Evolutionary conservation across 768 basidiomycete species (phyloP).

Genomic region (Leccinum aurantiacum): DNA sequence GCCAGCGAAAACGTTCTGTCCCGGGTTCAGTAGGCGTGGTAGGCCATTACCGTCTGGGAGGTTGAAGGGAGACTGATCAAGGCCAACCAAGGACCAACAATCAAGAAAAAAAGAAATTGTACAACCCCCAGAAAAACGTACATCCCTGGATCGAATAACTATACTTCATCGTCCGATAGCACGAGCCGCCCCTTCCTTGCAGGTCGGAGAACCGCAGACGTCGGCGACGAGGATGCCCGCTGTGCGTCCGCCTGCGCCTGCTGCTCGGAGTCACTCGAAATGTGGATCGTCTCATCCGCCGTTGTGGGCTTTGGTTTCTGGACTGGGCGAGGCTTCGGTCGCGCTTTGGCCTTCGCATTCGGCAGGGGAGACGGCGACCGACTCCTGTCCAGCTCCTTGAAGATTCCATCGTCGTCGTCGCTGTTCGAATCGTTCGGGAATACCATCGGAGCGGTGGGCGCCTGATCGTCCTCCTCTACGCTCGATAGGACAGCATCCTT

Average conservation of each 20-base stretch:
- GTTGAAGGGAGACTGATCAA: conserved; percentile 9
- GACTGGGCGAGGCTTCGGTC: conserved; percentile 42
- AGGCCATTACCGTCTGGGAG: background rate
- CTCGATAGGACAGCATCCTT: conserved; percentile 49
- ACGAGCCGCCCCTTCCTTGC: conserved; percentile 33
- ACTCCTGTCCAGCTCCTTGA: conserved; percentile 22
- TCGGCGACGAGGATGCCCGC: background rate
- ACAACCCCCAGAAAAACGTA: conserved; percentile 10
- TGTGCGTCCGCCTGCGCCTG: background rate
- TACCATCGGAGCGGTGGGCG: conserved; percentile 12
- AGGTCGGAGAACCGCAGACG: conserved; percentile 13
- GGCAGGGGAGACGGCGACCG: conserved; percentile 25
- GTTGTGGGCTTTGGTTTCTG: conserved; percentile 31
- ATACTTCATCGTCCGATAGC: conserved; percentile 40
- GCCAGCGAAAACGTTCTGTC: background rate
- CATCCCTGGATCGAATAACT: conserved; percentile 16
- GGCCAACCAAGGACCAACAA: conserved; percentile 1
- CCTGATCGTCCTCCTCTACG: conserved; percentile 27
- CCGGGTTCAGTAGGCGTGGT: conserved; percentile 2
- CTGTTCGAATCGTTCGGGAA: conserved; percentile 17
- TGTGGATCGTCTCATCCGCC: conserved; percentile 14
- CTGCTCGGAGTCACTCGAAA: conserved; percentile 26
- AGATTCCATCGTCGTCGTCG: conserved; percentile 29
- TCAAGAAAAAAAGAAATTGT: background rate
- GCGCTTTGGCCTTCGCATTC: conserved; percentile 14